Base-by-base conservation (phyloP, 2,329 filamentous ascomycete genomes). In the Phoma sp. region DNA sequence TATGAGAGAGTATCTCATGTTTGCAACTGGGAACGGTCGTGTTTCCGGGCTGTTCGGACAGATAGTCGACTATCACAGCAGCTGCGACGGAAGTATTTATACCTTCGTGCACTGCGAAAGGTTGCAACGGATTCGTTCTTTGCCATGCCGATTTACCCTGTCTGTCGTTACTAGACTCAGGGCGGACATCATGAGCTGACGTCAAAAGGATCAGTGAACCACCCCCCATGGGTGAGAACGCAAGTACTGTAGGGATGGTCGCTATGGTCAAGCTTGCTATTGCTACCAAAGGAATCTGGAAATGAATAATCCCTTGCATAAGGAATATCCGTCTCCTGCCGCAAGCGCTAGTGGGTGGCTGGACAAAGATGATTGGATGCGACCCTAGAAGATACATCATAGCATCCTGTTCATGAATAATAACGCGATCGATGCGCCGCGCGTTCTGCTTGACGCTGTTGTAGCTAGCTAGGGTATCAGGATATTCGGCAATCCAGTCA, bases 1-100 rank as follows among this genome's bases (percentile, higher is more conserved):
- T 25, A 46, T 29, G 18, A 54, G 40, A 9, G 51, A 45, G 34
- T 49, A 40, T 12, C 15, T 54, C 51, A 54, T 54, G 29, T 36
- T 46, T 29, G 28, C 29, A 48, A 12, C 14, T 15, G 7, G n/a
- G 2, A 33, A 15, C 26, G 21, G 32, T 17, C 15, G 9, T 26
- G 28, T 21, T 33, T 5, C 25, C 39, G 37, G 21, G 40, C 39
- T 40, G 34, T 36, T 38, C 5, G 28, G 12, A 18, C 11, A 34
- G 28, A 37, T 17, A 40, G 26, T 14, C 14, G 11, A 9, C 29
- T 33, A 7, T 1, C 25, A 36, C 7, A n/a, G 20, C 38, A 25
- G 14, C 29, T 20, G n/a, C 40, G 12, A 34, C 9, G 11, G 11
- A 7, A 11, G 14, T n/a, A 25, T 36, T 40, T 54, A 49, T 54